Percentiles rank a stretch among this genome's conserved stretches.
Evolutionary conservation across 2,329 filamentous ascomycete genomes (phyloP).

Genomic region (Ilyonectria robusta): DNA sequence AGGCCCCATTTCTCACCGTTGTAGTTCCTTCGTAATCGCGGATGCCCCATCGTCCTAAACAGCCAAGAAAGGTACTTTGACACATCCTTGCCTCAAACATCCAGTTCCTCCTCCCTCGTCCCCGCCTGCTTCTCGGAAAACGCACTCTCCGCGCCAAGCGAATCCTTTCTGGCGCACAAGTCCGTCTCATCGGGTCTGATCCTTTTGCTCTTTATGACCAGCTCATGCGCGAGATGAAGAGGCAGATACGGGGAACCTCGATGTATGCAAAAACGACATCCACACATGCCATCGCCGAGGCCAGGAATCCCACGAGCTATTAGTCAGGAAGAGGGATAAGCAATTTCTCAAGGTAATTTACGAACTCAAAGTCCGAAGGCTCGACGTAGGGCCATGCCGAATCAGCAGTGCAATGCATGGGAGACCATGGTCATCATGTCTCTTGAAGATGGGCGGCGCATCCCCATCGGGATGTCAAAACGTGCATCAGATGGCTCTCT

Average conservation of each 20-base stretch:
- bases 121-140: conserved; percentile 63
- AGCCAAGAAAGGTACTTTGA: conserved; percentile 14
- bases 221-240: conserved; percentile 79
- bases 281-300: conserved; percentile 67
- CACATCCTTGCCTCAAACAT: neutral
- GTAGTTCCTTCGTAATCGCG: neutral
- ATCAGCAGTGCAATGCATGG: conserved; percentile 75
- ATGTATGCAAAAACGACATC: conserved; percentile 84
- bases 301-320: conserved; percentile 81
- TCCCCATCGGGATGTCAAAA: conserved; percentile 78
- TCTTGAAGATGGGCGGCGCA: conserved; percentile 79
- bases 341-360: conserved; percentile 78
- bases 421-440: conserved; percentile 79
- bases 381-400: conserved; percentile 74
- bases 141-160: conserved; percentile 80
- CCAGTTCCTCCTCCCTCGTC: neutral
- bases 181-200: conserved; percentile 73
- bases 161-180: conserved; percentile 80
- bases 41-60: neutral
- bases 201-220: conserved; percentile 66
- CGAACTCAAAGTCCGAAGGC: conserved; percentile 76
- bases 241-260: conserved; percentile 82
- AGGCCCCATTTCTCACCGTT: too few relatives aligned
- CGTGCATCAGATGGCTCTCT: conserved; percentile 79
- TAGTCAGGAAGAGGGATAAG: conserved; percentile 81